These are phyloP conservation scores for Shiraia sp. DNA, from an alignment of 2,329 filamentous ascomycete genomes.

Conservation along the genomic window DNA sequence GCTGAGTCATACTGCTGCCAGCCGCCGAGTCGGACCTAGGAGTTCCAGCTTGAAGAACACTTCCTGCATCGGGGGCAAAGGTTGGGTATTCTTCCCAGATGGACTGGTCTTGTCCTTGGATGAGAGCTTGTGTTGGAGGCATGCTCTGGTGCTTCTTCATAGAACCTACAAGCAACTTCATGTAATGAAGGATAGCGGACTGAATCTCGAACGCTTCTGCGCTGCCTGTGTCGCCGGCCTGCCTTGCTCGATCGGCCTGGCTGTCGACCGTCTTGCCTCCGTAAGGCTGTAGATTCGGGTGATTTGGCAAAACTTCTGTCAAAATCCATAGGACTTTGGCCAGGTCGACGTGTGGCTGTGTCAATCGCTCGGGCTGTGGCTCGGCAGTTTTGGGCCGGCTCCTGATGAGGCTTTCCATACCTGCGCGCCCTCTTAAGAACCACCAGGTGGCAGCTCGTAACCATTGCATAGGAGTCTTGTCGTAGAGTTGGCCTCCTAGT, in stretches of 20 bases:
- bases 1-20: constrained; percentile 45
- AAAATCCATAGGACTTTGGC: constrained; percentile 85
- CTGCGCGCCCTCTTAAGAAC: constrained; percentile 80
- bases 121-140: constrained; percentile 66
- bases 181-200: constrained; percentile 62
- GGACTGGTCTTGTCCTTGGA: constrained; percentile 76
- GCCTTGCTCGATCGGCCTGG: constrained; percentile 44
- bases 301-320: constrained; percentile 46
- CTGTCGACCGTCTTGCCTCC: constrained; percentile 26
- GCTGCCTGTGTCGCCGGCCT: constrained; percentile 50
- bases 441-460: constrained; percentile 80
- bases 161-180: constrained; percentile 76
- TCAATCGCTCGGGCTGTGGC: constrained; percentile 53
- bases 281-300: constrained; percentile 35
- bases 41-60: constrained; percentile 58
- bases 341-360: constrained; percentile 83
- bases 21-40: constrained; percentile 6
- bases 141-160: constrained; percentile 85
- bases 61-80: constrained; percentile 71
- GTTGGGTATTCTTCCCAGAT: constrained; percentile 81
- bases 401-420: constrained; percentile 72
- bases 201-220: constrained; percentile 55
- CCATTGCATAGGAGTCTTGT: constrained; percentile 68
- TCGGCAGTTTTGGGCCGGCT: constrained; percentile 62
- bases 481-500: constrained; percentile 66